Conservation (phyloP, 768 basidiomycete species). For the Pulveroboletus sp. region DNA sequence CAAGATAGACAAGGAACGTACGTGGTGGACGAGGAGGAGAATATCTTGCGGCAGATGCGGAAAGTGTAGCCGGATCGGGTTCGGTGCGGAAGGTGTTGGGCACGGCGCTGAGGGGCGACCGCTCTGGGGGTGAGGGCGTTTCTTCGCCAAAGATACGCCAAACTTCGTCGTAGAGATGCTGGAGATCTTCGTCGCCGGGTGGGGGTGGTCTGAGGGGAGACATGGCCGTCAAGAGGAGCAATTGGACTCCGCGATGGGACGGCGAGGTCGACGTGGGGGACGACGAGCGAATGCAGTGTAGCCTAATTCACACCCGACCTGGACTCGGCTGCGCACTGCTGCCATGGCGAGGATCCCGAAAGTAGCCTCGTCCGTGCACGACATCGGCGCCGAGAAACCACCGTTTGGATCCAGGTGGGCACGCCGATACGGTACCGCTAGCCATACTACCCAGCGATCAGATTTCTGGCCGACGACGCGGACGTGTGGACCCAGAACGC, state of each 20-base stretch:
- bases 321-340: neutral
- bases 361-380: constrained; percentile 63
- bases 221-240: constrained; percentile 26
- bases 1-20: constrained; percentile 13
- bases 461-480: constrained; percentile 66
- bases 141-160: constrained; percentile 65
- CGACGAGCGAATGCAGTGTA: neutral
- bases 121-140: constrained; percentile 30
- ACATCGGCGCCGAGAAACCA: constrained; percentile 51
- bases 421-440: neutral
- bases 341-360: constrained; percentile 27
- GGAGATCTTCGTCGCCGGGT: constrained; percentile 68
- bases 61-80: constrained; percentile 10
- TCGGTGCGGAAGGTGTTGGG: constrained; percentile 21
- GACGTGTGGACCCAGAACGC: constrained; percentile 87
- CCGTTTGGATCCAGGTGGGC: constrained; percentile 70
- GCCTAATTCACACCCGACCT: neutral
- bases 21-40: constrained; percentile 23
- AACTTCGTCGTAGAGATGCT: constrained; percentile 73
- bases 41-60: constrained; percentile 9
- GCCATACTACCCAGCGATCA: constrained; percentile 24
- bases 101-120: constrained; percentile 15
- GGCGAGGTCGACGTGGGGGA: neutral
- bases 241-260: neutral
- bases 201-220: constrained; percentile 36